Base-by-base conservation (phyloP, 2,329 filamentous ascomycete species). In the Xylariomycetidae sp. region DNA sequence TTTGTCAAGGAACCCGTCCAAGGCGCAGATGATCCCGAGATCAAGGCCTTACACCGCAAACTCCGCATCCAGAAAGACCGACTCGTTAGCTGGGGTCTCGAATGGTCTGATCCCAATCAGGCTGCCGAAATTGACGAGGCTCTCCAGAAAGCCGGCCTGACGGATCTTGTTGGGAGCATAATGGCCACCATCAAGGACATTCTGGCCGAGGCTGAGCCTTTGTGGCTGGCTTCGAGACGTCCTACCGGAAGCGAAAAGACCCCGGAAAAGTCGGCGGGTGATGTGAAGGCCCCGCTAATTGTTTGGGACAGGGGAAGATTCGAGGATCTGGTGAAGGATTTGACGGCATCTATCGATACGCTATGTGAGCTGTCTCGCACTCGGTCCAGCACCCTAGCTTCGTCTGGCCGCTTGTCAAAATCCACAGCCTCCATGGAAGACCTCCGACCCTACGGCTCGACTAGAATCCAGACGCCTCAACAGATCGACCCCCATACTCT, bases 121-220 rank as follows among this genome's bases (percentile, higher is more conserved):
- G 70, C 80, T 38, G 74, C 77, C 49, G 78, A 85, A 57, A 88
- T 89, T 42, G 78, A 82, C 50, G 77, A 80, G 50, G 77, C 76
- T 11, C 66, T 82, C 7, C 85, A 83, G 49, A 80, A 83, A 54
- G 81, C 82, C 33, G 85, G 85, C 15, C 63, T 89, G 35, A 85
- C 81, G 38, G 84, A 88, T 55, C 76, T 86, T 2, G 85, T 89
- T 33, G 78, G 79, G 37, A 87, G 82, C 55, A 84, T 89, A 49
- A 79, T 90, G 71, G 77, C 76, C 12, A 88, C 83, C 31, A 88
- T 89, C 54, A 86, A 87, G 53, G 84, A 88, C 48, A 85, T 86
- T 31, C 64, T 88, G 27, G 81, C 83, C 36, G 84, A 89, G 57
- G 81, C 82, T 2, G 84, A 89, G 53, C 74, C 77, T 5, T 70